These are phyloP conservation scores for Leucogyrophana mollusca DNA, from an alignment of 768 basidiomycete genomes.

Conservation along the genomic window DNA sequence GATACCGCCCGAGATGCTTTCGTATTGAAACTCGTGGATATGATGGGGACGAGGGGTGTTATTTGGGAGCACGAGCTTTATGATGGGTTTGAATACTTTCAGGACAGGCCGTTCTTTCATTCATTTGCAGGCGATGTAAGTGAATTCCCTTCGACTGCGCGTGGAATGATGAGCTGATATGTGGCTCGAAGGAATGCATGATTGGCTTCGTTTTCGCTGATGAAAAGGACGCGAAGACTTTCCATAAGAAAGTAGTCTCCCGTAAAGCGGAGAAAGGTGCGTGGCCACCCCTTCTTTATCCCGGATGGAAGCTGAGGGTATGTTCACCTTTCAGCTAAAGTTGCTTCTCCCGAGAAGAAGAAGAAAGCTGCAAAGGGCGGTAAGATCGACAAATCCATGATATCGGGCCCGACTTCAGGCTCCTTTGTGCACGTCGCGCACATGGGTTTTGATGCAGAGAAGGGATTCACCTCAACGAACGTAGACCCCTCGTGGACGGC, in stretches of 20 bases:
- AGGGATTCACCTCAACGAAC: slow-evolving; percentile 81
- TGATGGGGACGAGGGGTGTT: slow-evolving; percentile 79
- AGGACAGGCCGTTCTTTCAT: slow-evolving; percentile 90
- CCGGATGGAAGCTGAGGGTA: not conserved
- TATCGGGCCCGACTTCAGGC: slow-evolving; percentile 75
- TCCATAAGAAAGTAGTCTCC: slow-evolving; percentile 80
- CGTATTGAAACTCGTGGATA: slow-evolving; percentile 79
- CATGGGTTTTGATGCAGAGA: slow-evolving; percentile 89
- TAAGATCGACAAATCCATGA: slow-evolving; percentile 90
- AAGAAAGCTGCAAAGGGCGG: slow-evolving; percentile 63
- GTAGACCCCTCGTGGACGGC: slow-evolving; percentile 90
- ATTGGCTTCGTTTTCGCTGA: slow-evolving; percentile 89
- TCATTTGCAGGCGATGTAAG: slow-evolving; percentile 91
- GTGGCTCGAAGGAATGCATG: slow-evolving; percentile 70
- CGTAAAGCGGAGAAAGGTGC: slow-evolving; percentile 63
- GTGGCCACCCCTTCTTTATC: slow-evolving; percentile 19
- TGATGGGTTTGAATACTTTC: slow-evolving; percentile 72
- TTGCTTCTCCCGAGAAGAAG: slow-evolving; percentile 47
- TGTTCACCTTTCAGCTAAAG: slow-evolving; percentile 39
- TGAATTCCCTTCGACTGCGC: slow-evolving; percentile 13
- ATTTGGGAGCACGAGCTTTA: slow-evolving; percentile 95
- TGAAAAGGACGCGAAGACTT: slow-evolving; percentile 78
- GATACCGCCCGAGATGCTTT: slow-evolving; percentile 57
- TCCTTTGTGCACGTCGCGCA: slow-evolving; percentile 91
- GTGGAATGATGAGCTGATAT: slow-evolving; percentile 4